phyloP scores from a whole-genome alignment of 768 basidiomycete genomes.

The Phylloporus sp. region DNA sequence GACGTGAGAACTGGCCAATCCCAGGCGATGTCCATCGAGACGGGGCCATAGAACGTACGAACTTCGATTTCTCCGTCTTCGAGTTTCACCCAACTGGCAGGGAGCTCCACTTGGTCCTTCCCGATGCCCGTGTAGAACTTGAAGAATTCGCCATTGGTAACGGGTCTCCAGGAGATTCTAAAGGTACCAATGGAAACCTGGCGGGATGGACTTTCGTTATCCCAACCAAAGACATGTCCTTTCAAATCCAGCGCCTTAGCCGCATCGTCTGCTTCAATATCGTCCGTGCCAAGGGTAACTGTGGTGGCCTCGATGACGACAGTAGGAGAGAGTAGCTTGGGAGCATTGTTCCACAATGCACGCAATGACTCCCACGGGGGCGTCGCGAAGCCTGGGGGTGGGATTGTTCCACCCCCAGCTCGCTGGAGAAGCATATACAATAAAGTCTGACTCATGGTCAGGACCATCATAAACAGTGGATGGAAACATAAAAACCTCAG shows the following conservation, averaged over 20 bases:
- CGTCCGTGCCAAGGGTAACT: conserved; percentile 77
- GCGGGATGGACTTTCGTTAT: conserved; percentile 80
- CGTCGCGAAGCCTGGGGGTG: conserved; percentile 67
- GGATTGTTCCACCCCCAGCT: conserved; percentile 70
- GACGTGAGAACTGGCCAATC: conserved; percentile 86
- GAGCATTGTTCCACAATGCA: conserved; percentile 43
- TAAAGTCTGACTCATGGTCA: conserved; percentile 51
- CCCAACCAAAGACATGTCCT: conserved; percentile 86
- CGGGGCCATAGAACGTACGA: conserved; percentile 83
- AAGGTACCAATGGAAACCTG: conserved; percentile 62
- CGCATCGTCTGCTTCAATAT: conserved; percentile 67
- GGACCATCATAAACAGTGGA: not conserved
- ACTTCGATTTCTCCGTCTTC: conserved; percentile 42
- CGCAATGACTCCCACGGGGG: conserved; percentile 70
- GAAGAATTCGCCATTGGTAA: conserved; percentile 87
- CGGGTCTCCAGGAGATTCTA: conserved; percentile 77
- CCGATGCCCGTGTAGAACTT: conserved; percentile 51
- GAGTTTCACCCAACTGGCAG: conserved; percentile 24
- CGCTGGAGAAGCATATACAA: conserved; percentile 92
- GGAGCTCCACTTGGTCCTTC: conserved; percentile 38
- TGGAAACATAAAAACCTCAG: conserved; percentile 47
- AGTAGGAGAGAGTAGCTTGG: conserved; percentile 40
- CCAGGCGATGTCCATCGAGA: conserved; percentile 69
- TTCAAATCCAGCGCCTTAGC: conserved; percentile 36
- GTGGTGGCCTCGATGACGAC: conserved; percentile 56